Evolutionary conservation across 805 yeast species (phyloP), one percentile per base, ranked within the genome.

Genomic region (Suhomyces faveliae): DNA sequence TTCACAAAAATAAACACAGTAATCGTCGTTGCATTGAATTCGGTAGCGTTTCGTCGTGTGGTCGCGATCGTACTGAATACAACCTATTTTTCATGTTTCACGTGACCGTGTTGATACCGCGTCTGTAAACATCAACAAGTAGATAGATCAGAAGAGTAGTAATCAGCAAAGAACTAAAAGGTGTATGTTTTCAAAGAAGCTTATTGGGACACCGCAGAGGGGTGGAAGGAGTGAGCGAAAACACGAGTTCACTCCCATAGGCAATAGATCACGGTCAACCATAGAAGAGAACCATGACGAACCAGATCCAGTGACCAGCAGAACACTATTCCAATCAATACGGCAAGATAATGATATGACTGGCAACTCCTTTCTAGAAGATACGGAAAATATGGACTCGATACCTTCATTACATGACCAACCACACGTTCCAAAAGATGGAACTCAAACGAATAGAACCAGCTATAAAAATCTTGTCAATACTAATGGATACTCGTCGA

Each of bases 221-320:
- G 53, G 25, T 15, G 50, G 44, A 4, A n/a, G 17, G 20, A 19
- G n/a, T 17, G 27, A 13, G 4, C 19, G 38, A 17, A 46, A 45
- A 17, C 58, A 54, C 20, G 65, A 62, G 51, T 62, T 62, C 46
- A 57, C 64, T 3, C 66, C 66, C 10, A 60, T 62, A 4, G 66
- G 66, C 5, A 54, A 51, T 43, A 54, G 61, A 13, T 45, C 54
- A 10, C 38, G 47, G 41, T 20, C 37, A 21, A 42, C 47, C 21
- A 40, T 45, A 46, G 42, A 35, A 12, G 44, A 47, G 43, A 37
- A 40, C 43, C 11, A 48, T 46, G 33, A 40, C 25, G 47, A 43
- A 35, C 21, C 30, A 3, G 40, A 41, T 7, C 24, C 33, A 9
- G 43, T 48, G 8, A 35, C 29, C 9, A 37, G 51, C 15, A 35